Base-by-base conservation (phyloP, 2,329 filamentous ascomycete genomes). In the Diaporthe sp. region DNA sequence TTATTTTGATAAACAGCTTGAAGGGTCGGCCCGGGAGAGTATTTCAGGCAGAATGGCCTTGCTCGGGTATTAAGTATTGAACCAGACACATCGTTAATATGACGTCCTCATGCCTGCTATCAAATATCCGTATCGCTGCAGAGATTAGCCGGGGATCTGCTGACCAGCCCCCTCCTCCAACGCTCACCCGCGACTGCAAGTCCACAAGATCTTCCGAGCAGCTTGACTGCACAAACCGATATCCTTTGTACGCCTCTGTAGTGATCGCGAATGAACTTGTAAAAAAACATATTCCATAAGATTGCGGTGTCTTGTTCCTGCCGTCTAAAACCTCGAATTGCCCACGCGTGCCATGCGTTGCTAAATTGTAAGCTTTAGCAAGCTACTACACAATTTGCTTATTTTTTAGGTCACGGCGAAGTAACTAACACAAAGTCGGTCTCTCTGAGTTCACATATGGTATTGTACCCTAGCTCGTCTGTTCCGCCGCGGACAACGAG, bases 31-130 rank as follows among this genome's bases (percentile, higher is more conserved):
- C 17, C 32, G 10, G 15, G 7, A 7, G 32, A 4, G 2, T 17
- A 39, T 53, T 39, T 39, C 22, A 22, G 27, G 17, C 19, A 4
- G 8, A 9, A 50, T 50, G 44, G 44, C 47, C n/a, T 51, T 25
- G 10, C 13, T 51, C 8, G n/a, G 7, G 44, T 9, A n/a, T 22
- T 37, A 27, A 19, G 27, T 44, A 39, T 22, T 3, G 30, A 51
- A 32, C n/a, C n/a, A n/a, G n/a, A n/a, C n/a, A 50, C 44, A 53
- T 71, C 56, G 70, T 71, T 56, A 71, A 71, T 25, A 71, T 71
- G 70, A 71, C 70, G 56, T 71, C 25, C 69, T 3, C 35, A 22
- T n/a, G 22, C 12, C 39, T 32, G 56, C 56, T 42, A 3, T 17
- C 22, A 5, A 39, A 1, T 47, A 35, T 22, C 58, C 22, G 27